Conservation (phyloP, 176 grass and related monocot genomes). For the Rhynchospora tenuis region DNA sequence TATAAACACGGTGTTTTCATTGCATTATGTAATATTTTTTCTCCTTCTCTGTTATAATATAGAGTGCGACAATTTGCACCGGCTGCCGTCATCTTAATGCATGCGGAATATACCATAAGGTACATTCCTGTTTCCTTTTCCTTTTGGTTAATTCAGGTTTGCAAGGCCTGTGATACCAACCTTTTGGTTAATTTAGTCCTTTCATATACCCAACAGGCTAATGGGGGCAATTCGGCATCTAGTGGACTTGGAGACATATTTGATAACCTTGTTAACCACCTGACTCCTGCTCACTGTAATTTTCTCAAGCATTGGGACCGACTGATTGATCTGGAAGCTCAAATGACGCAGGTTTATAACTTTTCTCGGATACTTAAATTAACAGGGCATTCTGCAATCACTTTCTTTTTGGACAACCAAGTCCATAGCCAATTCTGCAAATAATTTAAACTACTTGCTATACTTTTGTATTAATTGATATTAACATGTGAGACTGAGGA, state of each 20-base stretch:
- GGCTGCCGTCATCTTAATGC: slow-evolving; percentile 67
- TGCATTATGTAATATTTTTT: neutral
- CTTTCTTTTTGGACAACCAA: too few species aligned
- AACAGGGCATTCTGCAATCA: neutral
- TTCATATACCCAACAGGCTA: slow-evolving; percentile 42
- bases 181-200: neutral
- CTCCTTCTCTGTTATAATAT: slow-evolving; percentile 14
- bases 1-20: neutral
- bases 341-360: slow-evolving; percentile 66
- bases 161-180: neutral
- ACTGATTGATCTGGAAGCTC: slow-evolving; percentile 88
- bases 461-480: neutral
- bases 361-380: slow-evolving; percentile 21
- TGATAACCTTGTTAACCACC: slow-evolving; percentile 72
- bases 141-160: neutral
- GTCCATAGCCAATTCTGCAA: neutral
- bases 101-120: slow-evolving; percentile 92
- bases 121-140: slow-evolving; percentile 1
- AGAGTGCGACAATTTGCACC: slow-evolving; percentile 74
- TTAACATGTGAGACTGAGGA: neutral
- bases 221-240: slow-evolving; percentile 65
- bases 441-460: neutral
- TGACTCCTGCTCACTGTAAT: slow-evolving; percentile 50
- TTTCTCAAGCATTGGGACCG: slow-evolving; percentile 93
- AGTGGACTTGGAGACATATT: slow-evolving; percentile 83